Evolutionary conservation across 1,139 yeast species (phyloP).

Genomic region (Hemisphaericaspora lyxosophila): DNA sequence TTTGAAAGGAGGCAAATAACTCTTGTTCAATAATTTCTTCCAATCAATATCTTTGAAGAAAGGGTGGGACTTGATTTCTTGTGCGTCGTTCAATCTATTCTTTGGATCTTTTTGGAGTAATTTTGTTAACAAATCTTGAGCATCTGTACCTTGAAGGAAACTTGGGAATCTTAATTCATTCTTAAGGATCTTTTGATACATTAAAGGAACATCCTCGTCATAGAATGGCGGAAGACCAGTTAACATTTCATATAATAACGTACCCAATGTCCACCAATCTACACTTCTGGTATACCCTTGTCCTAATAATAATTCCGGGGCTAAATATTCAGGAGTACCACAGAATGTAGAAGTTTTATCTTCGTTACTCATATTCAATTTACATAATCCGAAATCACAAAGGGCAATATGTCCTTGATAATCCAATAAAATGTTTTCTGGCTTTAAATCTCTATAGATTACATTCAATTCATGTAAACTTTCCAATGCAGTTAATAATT

Average conservation of each 20-base stretch:
- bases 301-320: constrained; percentile 88
- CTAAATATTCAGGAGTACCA: constrained; percentile 95
- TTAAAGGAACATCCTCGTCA: constrained; percentile 89
- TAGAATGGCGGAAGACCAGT: constrained; percentile 96
- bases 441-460: constrained; percentile 91
- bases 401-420: constrained; percentile 97
- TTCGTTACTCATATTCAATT: constrained; percentile 84
- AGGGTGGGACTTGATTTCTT: constrained; percentile 79
- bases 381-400: constrained; percentile 96
- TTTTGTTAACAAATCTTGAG: constrained; percentile 75
- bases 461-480: constrained; percentile 87
- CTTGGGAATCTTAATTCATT: constrained; percentile 88
- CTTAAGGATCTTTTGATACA: constrained; percentile 90
- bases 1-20: constrained; percentile 92
- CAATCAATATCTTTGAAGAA: constrained; percentile 93
- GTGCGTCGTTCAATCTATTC: constrained; percentile 78
- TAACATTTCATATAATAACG: constrained; percentile 89
- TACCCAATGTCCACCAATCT: constrained; percentile 98
- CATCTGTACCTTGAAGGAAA: constrained; percentile 78
- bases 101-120: constrained; percentile 84
- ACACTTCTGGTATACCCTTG: constrained; percentile 94
- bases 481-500: constrained; percentile 87
- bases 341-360: constrained; percentile 94
- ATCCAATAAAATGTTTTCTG: constrained; percentile 89
- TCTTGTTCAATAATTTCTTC: constrained; percentile 79